Evolutionary conservation across 371 early-diverging fungal genomes (phyloP).

Genomic region (Syncephalastrum racemosum): DNA sequence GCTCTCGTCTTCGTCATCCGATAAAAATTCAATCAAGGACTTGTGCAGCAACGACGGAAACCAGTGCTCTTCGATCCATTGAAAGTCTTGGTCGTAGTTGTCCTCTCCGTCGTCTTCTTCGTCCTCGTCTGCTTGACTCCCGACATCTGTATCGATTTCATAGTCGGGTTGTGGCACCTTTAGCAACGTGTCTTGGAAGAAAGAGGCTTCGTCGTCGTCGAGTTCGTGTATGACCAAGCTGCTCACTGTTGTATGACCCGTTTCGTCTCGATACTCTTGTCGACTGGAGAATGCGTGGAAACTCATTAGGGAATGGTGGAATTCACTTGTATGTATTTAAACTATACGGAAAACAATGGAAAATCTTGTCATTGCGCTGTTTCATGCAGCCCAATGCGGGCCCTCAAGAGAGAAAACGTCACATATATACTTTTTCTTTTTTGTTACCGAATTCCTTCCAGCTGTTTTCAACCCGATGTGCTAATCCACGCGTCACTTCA

Average conservation of each 20-base stretch:
- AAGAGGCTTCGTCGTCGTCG: constrained; percentile 7
- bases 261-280: not conserved
- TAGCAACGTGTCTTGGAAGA: constrained; percentile 6
- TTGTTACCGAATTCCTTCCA: not conserved
- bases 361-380: not conserved
- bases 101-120: constrained; percentile 14
- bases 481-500: not conserved
- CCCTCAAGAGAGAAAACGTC: not conserved
- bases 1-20: constrained; percentile 12
- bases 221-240: constrained; percentile 12
- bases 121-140: constrained; percentile 8
- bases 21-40: constrained; percentile 17
- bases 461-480: constrained; percentile 6
- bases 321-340: not conserved
- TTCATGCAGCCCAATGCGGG: not conserved
- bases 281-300: not conserved
- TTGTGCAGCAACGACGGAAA: constrained; percentile 19
- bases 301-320: not conserved
- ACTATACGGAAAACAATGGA: not conserved
- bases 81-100: not conserved
- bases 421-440: not conserved
- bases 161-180: constrained; percentile 15
- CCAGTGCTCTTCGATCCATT: constrained; percentile 19
- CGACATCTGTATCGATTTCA: constrained; percentile 15
- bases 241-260: not conserved